Percentiles rank a stretch among this genome's conserved stretches.
Evolutionary conservation across 208 protist genomes (phyloP).

Genomic region (Leptomonas seymouri): DNA sequence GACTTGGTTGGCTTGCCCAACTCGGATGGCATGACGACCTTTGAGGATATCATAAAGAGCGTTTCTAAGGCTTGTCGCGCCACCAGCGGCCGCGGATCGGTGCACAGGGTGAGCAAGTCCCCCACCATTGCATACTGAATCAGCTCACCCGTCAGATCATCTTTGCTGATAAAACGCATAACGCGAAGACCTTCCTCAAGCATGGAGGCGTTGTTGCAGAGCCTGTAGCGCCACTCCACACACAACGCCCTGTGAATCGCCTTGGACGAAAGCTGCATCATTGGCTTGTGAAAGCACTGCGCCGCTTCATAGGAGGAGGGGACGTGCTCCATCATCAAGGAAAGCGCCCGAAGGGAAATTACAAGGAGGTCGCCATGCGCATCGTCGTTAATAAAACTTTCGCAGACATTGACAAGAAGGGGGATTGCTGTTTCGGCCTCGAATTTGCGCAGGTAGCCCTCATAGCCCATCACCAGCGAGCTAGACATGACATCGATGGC

Average conservation of each 20-base stretch:
- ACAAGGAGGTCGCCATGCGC: slow-evolving; percentile 62
- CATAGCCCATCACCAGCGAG: slow-evolving; percentile 85
- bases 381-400: slow-evolving; percentile 37
- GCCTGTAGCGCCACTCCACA: slow-evolving; percentile 54
- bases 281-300: slow-evolving; percentile 44
- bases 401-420: slow-evolving; percentile 51
- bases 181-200: slow-evolving; percentile 79
- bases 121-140: slow-evolving; percentile 59
- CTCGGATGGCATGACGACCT: slow-evolving; percentile 80
- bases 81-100: slow-evolving; percentile 56
- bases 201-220: slow-evolving; percentile 54
- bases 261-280: slow-evolving; percentile 52
- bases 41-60: slow-evolving; percentile 65
- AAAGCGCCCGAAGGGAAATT: slow-evolving; percentile 68
- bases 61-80: slow-evolving; percentile 78
- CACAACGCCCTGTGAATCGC: slow-evolving; percentile 60
- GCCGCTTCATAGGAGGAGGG: slow-evolving; percentile 69
- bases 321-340: slow-evolving; percentile 86
- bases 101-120: slow-evolving; percentile 73
- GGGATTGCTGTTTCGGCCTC: slow-evolving; percentile 56
- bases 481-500: slow-evolving; percentile 59
- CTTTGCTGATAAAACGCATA: slow-evolving; percentile 80
- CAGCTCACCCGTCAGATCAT: slow-evolving; percentile 67
- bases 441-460: slow-evolving; percentile 81
- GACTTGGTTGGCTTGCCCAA: slow-evolving; percentile 38